A percentile compares a stretch with the other conserved stretches of the same genome.
Evolutionary conservation across 768 basidiomycete species (phyloP).

Genomic region (Dioszegia crocea): DNA sequence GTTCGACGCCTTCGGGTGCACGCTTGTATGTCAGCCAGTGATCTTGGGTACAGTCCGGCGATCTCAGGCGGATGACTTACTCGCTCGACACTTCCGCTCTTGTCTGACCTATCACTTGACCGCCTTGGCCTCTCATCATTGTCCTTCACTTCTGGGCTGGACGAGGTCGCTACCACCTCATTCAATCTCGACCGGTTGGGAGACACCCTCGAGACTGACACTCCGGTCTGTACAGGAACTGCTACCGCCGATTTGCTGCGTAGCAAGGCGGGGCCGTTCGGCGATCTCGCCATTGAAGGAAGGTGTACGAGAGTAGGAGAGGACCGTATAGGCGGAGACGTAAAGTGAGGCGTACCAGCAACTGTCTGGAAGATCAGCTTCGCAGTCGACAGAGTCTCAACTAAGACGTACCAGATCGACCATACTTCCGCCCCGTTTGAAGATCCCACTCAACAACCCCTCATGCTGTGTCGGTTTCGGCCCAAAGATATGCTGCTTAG

Average conservation of each 20-base stretch:
- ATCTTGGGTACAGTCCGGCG: too few relatives aligned
- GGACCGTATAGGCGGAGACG: slow-evolving; percentile 13
- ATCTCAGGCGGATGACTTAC: background rate
- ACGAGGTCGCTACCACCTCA: slow-evolving; percentile 13
- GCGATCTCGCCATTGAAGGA: slow-evolving; percentile 19
- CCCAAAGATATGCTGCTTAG: slow-evolving; percentile 47
- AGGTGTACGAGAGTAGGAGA: slow-evolving; percentile 33
- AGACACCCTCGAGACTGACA: slow-evolving; percentile 37
- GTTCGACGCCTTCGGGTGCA: slow-evolving; percentile 23
- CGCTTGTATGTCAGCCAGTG: too few relatives aligned
- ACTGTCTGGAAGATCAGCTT: slow-evolving; percentile 14
- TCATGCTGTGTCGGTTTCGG: slow-evolving; percentile 4
- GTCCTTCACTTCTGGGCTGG: background rate
- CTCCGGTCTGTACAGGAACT: slow-evolving; percentile 45
- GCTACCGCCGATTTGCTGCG: slow-evolving; percentile 48
- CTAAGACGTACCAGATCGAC: slow-evolving; percentile 41
- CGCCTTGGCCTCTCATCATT: background rate
- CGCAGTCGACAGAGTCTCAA: background rate
- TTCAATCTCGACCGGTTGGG: slow-evolving; percentile 18
- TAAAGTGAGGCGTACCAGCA: slow-evolving; percentile 3
- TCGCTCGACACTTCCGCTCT: background rate
- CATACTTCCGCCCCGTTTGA: slow-evolving; percentile 48
- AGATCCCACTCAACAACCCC: slow-evolving; percentile 39
- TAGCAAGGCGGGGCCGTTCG: slow-evolving; percentile 29
- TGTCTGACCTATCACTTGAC: background rate